Evolutionary conservation across 129 eudicot species (phyloP), one percentile per base, ranked within the genome.

Genomic region (Silybum marianum): DNA sequence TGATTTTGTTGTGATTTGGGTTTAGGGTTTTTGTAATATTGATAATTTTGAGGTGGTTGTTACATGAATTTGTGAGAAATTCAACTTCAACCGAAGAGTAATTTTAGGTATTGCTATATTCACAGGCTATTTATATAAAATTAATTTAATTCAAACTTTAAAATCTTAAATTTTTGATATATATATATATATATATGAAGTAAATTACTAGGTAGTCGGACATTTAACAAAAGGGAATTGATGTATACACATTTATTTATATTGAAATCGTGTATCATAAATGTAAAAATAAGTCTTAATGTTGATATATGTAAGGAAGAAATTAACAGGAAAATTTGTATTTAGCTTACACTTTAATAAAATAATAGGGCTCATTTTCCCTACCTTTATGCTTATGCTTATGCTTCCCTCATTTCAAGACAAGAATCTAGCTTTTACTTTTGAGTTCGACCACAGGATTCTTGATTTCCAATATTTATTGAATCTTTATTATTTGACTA

Each of bases 341-440:
- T 10, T 42, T 42, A 24, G 36, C 66, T 65, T 26, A 23, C 10
- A 23, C 14, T 19, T 40, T 77, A 23, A 13, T 3, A 28, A 28
- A 28, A 28, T 28, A 28, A 28, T 11, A 39, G 13, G 8, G 58
- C 26, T 28, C 30, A 28, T 28, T 28, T 28, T 28, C 30, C 30
- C 30, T 28, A 28, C 30, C 30, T 28, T 28, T 28, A 0, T 28
- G 30, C 3, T 1, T 71, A 77, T 34, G 63, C 69, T 36, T 79
- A 69, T 66, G 30, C 16, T 58, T 2, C 38, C 44, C 48, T 79
- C 36, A 77, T 65, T 77, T 77, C 54, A 79, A 79, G 75, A 69
- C 81, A 69, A 28, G 69, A 69, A 44, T 34, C 3, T 28, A 69
- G 12, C 76, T 79, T 79, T 69, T 51, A 48, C 36, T 69, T 71